phyloP scores from a whole-genome alignment of 192 early-diverging fungal species.

The Lunasporangiospora selenospora region DNA sequence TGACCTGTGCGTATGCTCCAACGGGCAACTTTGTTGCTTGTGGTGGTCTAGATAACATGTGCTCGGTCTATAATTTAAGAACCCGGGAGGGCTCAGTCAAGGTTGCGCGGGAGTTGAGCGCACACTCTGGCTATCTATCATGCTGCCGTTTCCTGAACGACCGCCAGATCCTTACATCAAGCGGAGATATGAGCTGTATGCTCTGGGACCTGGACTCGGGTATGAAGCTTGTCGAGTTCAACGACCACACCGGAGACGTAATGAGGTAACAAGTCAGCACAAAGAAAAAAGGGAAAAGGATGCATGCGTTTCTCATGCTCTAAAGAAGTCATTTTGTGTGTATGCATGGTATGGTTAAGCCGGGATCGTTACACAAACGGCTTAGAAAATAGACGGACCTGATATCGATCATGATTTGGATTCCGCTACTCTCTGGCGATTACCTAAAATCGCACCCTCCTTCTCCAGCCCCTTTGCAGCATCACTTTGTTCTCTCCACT shows the following conservation, averaged over 20 bases:
- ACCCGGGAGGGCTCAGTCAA: conserved; percentile 94
- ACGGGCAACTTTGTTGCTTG: conserved; percentile 99
- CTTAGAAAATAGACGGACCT: no score
- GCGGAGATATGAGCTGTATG: conserved; percentile 99
- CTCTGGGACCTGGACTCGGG: conserved; percentile 99
- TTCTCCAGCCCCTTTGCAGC: no score
- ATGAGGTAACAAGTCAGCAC: conserved; percentile 83
- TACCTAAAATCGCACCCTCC: no score
- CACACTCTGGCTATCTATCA: conserved; percentile 97
- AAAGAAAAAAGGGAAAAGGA: no score
- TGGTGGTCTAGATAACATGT: conserved; percentile 99
- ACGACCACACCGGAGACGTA: conserved; percentile 98
- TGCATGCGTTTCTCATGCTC: no score
- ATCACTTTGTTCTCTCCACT: no score
- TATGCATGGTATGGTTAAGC: no score
- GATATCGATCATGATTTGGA: no score
- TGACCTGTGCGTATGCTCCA: conserved; percentile 99
- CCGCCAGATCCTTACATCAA: conserved; percentile 94
- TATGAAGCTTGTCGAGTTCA: conserved; percentile 96
- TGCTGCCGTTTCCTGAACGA: conserved; percentile 98
- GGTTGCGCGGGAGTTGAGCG: conserved; percentile 91
- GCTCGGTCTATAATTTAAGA: conserved; percentile 98
- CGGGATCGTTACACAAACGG: no score
- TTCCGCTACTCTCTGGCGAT: no score
- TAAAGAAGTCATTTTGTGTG: no score